Percentiles rank a stretch among this genome's conserved stretches.
phyloP scores from a whole-genome alignment of 768 basidiomycete genomes.

The Cubamyces sp. region DNA sequence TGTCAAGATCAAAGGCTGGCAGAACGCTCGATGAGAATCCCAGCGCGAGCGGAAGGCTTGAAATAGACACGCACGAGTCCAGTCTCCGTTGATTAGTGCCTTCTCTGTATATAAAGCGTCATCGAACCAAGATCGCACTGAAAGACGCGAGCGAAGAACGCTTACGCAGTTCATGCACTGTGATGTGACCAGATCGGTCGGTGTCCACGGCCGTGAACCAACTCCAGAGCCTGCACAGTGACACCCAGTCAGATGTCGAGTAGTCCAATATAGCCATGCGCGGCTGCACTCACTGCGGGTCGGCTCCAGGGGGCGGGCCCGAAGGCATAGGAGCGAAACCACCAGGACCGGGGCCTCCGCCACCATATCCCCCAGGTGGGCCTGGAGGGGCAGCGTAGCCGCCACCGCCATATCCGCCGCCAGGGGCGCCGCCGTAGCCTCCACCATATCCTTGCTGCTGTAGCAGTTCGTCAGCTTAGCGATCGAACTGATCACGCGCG shows the following conservation, averaged over 20 bases:
- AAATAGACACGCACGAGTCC: constrained; percentile 63
- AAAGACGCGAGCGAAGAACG: constrained; percentile 40
- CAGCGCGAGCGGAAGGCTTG: neutral
- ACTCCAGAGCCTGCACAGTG: constrained; percentile 60
- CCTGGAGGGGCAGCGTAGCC: constrained; percentile 38
- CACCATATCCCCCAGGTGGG: constrained; percentile 4
- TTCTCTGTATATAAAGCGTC: constrained; percentile 39
- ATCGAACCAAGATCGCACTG: constrained; percentile 15
- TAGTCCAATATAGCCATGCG: too few relatives aligned
- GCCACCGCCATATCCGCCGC: constrained; percentile 30
- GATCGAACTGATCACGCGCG: neutral
- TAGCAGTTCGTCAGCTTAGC: neutral
- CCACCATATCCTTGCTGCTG: constrained; percentile 12
- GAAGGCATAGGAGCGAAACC: constrained; percentile 37
- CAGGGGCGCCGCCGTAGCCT: constrained; percentile 12
- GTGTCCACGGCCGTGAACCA: constrained; percentile 76
- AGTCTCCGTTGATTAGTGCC: constrained; percentile 65
- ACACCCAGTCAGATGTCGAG: neutral
- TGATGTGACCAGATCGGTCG: constrained; percentile 70
- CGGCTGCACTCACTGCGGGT: constrained; percentile 82
- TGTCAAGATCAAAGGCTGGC: constrained; percentile 81
- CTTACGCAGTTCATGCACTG: constrained; percentile 68
- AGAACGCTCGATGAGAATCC: neutral
- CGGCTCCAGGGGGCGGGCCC: constrained; percentile 66
- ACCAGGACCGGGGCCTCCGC: constrained; percentile 25